These are phyloP conservation scores for Calcarisporium arbuscula DNA, from an alignment of 2,329 filamentous ascomycete species.

Conservation along the genomic window DNA sequence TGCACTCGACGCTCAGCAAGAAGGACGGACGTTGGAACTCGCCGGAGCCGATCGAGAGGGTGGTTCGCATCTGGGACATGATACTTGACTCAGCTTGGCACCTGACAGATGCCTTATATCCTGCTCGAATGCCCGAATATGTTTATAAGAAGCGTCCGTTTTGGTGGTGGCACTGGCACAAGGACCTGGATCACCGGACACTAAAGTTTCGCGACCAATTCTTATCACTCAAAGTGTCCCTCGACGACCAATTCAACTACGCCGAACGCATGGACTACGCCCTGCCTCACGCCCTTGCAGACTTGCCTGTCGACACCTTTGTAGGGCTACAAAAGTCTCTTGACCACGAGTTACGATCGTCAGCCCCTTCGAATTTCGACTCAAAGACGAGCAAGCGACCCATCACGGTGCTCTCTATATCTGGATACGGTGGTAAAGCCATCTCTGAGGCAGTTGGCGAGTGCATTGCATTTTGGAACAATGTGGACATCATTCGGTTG, in stretches of 20 bases:
- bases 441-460: conserved; percentile 48
- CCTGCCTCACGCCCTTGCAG: conserved; percentile 27
- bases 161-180: conserved; percentile 35
- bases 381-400: conserved; percentile 28
- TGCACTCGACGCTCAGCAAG: conserved; percentile 4
- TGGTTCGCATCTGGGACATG: conserved; percentile 24
- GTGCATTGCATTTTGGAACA: conserved; percentile 53
- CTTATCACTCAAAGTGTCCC: conserved; percentile 17
- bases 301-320: conserved; percentile 27
- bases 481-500: conserved; percentile 61
- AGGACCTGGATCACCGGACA: conserved; percentile 23
- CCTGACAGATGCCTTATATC: conserved; percentile 25
- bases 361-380: conserved; percentile 22
- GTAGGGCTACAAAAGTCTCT: conserved; percentile 22
- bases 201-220: conserved; percentile 23
- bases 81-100: conserved; percentile 31
- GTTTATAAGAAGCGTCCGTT: conserved; percentile 27
- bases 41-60: conserved; percentile 11
- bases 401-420: conserved; percentile 29
- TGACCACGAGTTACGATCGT: conserved; percentile 20
- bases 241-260: conserved; percentile 21
- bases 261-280: conserved; percentile 25
- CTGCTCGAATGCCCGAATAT: conserved; percentile 26
- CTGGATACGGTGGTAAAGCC: conserved; percentile 31
- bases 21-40: conserved; percentile 8